These are phyloP conservation scores for Ricinus communis DNA, from an alignment of 345 rosid species.

Conservation along the genomic window DNA sequence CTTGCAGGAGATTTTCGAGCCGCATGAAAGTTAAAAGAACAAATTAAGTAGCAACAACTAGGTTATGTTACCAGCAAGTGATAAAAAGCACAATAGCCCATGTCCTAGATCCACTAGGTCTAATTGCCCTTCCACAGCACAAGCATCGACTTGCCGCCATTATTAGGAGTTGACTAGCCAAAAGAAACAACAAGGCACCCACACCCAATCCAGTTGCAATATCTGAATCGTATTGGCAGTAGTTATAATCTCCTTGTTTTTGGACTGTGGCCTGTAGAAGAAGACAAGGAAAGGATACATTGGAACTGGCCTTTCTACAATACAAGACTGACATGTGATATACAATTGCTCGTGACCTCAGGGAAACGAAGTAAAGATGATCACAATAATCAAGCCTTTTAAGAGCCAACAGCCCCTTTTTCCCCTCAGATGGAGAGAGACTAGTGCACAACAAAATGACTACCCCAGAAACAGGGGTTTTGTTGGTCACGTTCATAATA, in stretches of 20 bases:
- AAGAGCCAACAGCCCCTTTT: background rate
- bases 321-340: background rate
- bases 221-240: slow-evolving; percentile 75
- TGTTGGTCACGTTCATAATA: background rate
- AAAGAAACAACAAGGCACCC: slow-evolving; percentile 59
- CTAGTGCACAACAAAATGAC: background rate
- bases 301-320: background rate
- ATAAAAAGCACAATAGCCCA: slow-evolving; percentile 79
- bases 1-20: background rate
- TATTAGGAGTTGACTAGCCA: slow-evolving; percentile 66
- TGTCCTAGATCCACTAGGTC: slow-evolving; percentile 72
- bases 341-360: background rate
- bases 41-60: background rate
- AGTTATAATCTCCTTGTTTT: slow-evolving; percentile 28
- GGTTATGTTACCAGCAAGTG: slow-evolving; percentile 58
- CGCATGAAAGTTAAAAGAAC: background rate
- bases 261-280: slow-evolving; percentile 18
- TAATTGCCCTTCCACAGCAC: slow-evolving; percentile 77
- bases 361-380: background rate
- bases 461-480: background rate
- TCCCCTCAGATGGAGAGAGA: background rate
- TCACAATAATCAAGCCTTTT: background rate
- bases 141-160: slow-evolving; percentile 71
- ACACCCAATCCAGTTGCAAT: slow-evolving; percentile 75
- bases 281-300: slow-evolving; percentile 6